phyloP scores from a whole-genome alignment of 345 rosid species.

The Firmiana major region DNA sequence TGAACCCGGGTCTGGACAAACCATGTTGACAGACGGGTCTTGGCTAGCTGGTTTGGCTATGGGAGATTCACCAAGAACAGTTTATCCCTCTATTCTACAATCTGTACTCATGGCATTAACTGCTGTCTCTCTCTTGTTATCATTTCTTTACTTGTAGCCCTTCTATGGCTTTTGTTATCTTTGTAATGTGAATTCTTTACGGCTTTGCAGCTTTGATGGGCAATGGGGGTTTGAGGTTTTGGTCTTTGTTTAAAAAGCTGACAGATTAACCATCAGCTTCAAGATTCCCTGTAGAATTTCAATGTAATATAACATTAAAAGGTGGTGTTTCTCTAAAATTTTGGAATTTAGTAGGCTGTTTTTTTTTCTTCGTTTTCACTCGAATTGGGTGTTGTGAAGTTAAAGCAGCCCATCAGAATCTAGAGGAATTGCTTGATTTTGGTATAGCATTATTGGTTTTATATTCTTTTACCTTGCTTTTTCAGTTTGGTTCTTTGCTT shows the following conservation, averaged over 20 bases:
- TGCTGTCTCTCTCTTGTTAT: slow-evolving; percentile 14
- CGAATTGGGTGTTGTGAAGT: neutral
- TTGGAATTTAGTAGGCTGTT: neutral
- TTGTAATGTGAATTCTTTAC: slow-evolving; percentile 27
- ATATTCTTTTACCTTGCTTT: neutral
- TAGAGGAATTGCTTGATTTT: neutral
- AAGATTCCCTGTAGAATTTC: slow-evolving; percentile 13
- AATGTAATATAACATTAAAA: slow-evolving; percentile 5
- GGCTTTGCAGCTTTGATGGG: slow-evolving; percentile 26
- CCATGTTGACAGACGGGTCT: slow-evolving; percentile 73
- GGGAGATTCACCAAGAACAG: slow-evolving; percentile 57
- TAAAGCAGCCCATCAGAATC: neutral
- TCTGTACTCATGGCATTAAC: slow-evolving; percentile 18
- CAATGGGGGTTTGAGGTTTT: slow-evolving; percentile 1
- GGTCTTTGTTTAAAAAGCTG: slow-evolving; percentile 29
- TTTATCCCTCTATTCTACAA: slow-evolving; percentile 18
- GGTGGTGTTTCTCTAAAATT: neutral
- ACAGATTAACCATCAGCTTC: slow-evolving; percentile 29
- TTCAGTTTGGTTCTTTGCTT: slow-evolving; percentile 1
- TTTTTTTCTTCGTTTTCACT: neutral
- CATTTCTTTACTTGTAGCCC: slow-evolving; percentile 30
- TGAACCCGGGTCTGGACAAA: slow-evolving; percentile 34
- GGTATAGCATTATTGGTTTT: neutral
- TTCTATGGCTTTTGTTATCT: slow-evolving; percentile 11
- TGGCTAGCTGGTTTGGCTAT: slow-evolving; percentile 91